Evolutionary conservation across 768 basidiomycete species (phyloP), one percentile per base, ranked within the genome.

Genomic region (Pleurotus platypus): DNA sequence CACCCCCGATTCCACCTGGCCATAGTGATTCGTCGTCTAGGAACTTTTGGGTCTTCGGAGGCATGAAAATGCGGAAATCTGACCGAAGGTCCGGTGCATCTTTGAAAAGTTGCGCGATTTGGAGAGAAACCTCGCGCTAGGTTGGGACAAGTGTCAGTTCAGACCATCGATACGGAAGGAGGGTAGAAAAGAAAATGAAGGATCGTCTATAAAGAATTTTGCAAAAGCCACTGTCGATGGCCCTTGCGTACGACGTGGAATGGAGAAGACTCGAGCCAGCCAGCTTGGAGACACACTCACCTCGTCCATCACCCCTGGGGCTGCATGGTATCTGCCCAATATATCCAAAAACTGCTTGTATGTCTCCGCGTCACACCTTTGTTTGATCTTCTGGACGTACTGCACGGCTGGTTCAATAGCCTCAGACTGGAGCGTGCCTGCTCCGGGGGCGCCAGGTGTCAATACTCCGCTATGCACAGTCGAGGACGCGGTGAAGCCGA

Each of bases 331-430:
- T 43, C 80, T 74, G 5, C 85, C 82, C 2, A 94, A 72, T 54
- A 92, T 87, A 63, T 89, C 88, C 22, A 92, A 70, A 65, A 93
- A 93, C 62, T 85, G 82, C 55, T 83, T 81, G 62, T 92, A 93
- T 4, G 90, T 94, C 12, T 94, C 92, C 0, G 92, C 83, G 60
- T 96, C 92, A 71, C 92, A 97, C 13, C 94, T 86, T 58, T 89
- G 87, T 70, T 97, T 98, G 72, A 98, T 97, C 73, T 94, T 94
- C 72, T 95, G 94, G 30, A 99, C 94, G 63, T 96, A 98, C 64
- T 92, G 86, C 57, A 98, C 87, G 0, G 97, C 97, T 13, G 85
- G 87, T 62, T 86, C 83, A 42, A 89, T 82, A 20, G 83, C 73
- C 60, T 75, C 50, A 20, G 30, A 37, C 18, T 51, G 50, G 7